Conservation (phyloP, 1,284 basidiomycete species). For the Laetiporus sulphureus region DNA sequence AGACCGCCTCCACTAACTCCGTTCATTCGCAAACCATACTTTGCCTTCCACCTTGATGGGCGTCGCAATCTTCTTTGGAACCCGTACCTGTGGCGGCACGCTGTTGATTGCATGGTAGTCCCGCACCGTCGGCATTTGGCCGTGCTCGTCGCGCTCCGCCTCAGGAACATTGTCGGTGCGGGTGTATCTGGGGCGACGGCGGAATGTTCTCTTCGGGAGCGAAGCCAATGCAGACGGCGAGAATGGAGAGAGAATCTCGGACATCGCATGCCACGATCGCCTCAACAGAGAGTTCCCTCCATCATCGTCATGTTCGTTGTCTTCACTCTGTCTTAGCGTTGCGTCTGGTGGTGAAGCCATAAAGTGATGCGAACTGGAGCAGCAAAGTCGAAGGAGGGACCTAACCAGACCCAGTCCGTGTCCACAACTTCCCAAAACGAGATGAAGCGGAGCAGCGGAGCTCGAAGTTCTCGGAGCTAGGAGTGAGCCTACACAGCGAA, state of each 20-base stretch:
- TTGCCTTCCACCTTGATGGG: conserved; percentile 94
- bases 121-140: conserved; percentile 50
- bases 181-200: conserved; percentile 50
- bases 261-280: conserved; percentile 52
- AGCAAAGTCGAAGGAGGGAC: too few relatives aligned
- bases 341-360: conserved; percentile 14
- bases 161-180: conserved; percentile 68
- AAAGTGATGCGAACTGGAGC: not conserved
- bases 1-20: conserved; percentile 49
- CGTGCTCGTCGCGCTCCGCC: conserved; percentile 40
- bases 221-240: conserved; percentile 60
- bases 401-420: not conserved
- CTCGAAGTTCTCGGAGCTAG: not conserved
- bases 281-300: conserved; percentile 25
- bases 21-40: conserved; percentile 98
- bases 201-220: conserved; percentile 47
- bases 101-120: conserved; percentile 69
- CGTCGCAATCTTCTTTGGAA: conserved; percentile 85
- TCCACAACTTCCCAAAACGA: not conserved
- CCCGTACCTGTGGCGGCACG: conserved; percentile 51
- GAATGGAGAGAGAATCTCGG: conserved; percentile 60
- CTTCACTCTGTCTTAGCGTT: conserved; percentile 7
- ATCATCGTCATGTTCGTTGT: conserved; percentile 16
- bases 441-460: conserved; percentile 8
- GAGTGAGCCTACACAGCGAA: too few relatives aligned